Evolutionary conservation across 2,329 filamentous ascomycete genomes (phyloP).

Genomic region (Pseudogymnoascus sp.): DNA sequence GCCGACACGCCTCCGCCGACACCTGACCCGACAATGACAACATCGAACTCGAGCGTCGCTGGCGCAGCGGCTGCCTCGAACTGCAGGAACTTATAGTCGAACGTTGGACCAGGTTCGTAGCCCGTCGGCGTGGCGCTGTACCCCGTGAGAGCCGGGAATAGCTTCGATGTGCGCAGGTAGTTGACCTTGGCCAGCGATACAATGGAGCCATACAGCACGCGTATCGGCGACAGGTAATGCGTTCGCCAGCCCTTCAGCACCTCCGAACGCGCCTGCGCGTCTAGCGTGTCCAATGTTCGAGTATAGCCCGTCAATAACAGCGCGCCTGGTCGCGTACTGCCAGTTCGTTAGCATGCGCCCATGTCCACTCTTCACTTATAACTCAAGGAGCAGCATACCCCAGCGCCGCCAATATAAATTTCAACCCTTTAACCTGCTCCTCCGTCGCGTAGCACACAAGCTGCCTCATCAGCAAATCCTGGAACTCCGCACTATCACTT

Average conservation of each 20-base stretch:
- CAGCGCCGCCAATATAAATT: slow-evolving; percentile 23
- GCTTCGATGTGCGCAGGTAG: slow-evolving; percentile 44
- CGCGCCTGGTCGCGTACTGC: slow-evolving; percentile 55
- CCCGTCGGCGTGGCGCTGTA: slow-evolving; percentile 48
- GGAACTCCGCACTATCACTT: slow-evolving; percentile 46
- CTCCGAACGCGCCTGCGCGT: slow-evolving; percentile 50
- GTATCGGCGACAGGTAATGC: slow-evolving; percentile 49
- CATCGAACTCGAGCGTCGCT: slow-evolving; percentile 65
- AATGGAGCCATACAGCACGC: slow-evolving; percentile 49
- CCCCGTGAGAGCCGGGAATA: slow-evolving; percentile 50
- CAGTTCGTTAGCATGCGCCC: neutral
- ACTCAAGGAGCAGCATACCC: slow-evolving; percentile 16
- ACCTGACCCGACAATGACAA: slow-evolving; percentile 80
- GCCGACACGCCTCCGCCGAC: slow-evolving; percentile 78
- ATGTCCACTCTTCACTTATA: neutral
- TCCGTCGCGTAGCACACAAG: slow-evolving; percentile 28
- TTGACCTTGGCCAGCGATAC: slow-evolving; percentile 43
- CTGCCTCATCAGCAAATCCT: slow-evolving; percentile 40
- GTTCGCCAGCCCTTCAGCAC: slow-evolving; percentile 56
- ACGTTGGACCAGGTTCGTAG: slow-evolving; percentile 30
- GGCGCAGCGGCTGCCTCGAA: slow-evolving; percentile 29
- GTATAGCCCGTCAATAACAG: slow-evolving; percentile 63
- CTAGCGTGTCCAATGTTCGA: slow-evolving; percentile 54
- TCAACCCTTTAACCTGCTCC: slow-evolving; percentile 22
- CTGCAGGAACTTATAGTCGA: slow-evolving; percentile 28